These are phyloP conservation scores for Pulveroboletus sp. DNA, from an alignment of 768 basidiomycete species.

Conservation along the genomic window DNA sequence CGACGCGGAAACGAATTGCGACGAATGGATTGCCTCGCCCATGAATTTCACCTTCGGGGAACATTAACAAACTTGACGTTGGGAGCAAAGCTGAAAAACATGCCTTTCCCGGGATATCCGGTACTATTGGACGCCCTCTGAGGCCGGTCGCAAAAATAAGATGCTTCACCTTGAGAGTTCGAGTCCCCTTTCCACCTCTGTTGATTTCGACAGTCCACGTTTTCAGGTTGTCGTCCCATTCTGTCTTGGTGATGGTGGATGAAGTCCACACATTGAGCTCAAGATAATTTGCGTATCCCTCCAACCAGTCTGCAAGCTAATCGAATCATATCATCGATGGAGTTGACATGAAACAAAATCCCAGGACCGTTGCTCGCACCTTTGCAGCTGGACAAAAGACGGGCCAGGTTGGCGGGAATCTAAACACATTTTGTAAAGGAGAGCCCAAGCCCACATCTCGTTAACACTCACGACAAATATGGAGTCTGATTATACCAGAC, in stretches of 20 bases:
- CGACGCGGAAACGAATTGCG: constrained; percentile 41
- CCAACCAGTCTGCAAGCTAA: constrained; percentile 64
- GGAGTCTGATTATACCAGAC: constrained; percentile 55
- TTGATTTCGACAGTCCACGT: constrained; percentile 45
- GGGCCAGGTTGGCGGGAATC: constrained; percentile 58
- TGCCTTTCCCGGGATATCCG: constrained; percentile 41
- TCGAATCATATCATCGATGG: neutral
- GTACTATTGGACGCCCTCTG: constrained; percentile 41
- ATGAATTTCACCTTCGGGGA: constrained; percentile 42
- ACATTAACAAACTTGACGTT: neutral
- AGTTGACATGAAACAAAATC: neutral
- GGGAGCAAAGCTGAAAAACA: neutral
- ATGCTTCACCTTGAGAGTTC: constrained; percentile 41
- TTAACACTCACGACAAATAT: constrained; percentile 41
- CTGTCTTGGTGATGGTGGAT: constrained; percentile 36
- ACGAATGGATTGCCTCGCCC: constrained; percentile 52
- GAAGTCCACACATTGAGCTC: constrained; percentile 65
- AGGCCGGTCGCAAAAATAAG: constrained; percentile 56
- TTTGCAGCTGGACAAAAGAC: constrained; percentile 48
- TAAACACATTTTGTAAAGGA: constrained; percentile 13
- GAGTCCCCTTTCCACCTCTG: constrained; percentile 30
- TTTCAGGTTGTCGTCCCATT: constrained; percentile 34
- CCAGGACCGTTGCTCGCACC: constrained; percentile 18
- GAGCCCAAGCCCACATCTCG: neutral
- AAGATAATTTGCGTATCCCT: constrained; percentile 52